Percentiles rank a stretch among this genome's conserved stretches.
These are phyloP conservation scores for Exutisphaerella laricina DNA, from an alignment of 2,329 filamentous ascomycete genomes.

Conservation along the genomic window DNA sequence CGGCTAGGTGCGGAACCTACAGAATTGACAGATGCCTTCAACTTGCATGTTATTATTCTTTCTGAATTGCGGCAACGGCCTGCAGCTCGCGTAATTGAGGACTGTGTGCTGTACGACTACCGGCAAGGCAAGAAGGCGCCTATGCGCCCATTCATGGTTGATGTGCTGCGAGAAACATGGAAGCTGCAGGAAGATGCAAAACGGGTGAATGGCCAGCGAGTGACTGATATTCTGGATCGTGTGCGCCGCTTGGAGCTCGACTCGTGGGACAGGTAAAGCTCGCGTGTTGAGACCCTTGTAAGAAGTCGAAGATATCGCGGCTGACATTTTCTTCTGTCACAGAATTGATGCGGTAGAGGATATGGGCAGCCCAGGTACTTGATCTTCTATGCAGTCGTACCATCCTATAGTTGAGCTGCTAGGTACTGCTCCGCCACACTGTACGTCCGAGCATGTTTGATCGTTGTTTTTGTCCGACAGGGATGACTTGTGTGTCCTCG, in stretches of 20 bases:
- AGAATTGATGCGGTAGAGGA: conserved; percentile 61
- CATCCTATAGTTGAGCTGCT: no score
- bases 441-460: no score
- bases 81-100: conserved; percentile 70
- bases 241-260: conserved; percentile 61
- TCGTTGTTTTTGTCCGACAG: no score
- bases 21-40: conserved; percentile 49
- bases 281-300: no score
- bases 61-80: conserved; percentile 68
- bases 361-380: conserved; percentile 15
- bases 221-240: conserved; percentile 52
- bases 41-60: conserved; percentile 59
- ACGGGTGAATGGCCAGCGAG: conserved; percentile 47
- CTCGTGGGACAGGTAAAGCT: conserved; percentile 80
- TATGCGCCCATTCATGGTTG: conserved; percentile 56
- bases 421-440: no score
- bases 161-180: conserved; percentile 56
- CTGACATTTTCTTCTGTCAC: no score
- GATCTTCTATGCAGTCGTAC: conserved; percentile 4
- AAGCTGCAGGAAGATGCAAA: conserved; percentile 57
- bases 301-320: no score
- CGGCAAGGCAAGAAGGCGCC: conserved; percentile 50
- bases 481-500: no score
- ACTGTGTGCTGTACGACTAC: conserved; percentile 76
- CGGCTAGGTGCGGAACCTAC: conserved; percentile 57